Evolutionary conservation across 2,329 filamentous ascomycete species (phyloP).

Genomic region (Paecilomyces sp.): DNA sequence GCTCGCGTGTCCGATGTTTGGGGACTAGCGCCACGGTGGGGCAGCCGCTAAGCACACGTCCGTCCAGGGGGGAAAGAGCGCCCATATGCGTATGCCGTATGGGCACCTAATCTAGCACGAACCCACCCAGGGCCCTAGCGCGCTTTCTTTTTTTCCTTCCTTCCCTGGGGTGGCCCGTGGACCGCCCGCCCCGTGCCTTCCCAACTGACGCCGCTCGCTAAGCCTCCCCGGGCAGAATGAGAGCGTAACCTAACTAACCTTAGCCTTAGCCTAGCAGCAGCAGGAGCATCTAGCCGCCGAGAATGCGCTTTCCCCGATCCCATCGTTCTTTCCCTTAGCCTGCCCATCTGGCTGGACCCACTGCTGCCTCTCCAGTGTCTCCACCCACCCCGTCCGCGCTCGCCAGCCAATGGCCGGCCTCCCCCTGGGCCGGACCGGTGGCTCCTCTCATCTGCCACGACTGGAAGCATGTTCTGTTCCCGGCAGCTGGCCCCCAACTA

Average conservation of each 20-base stretch:
- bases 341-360: no score
- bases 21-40: not conserved
- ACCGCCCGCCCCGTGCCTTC: conserved; percentile 6
- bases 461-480: conserved; percentile 1
- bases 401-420: not conserved
- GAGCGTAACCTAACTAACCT: no score
- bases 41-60: not conserved
- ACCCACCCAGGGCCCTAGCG: conserved; percentile 8
- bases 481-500: not conserved
- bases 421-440: not conserved
- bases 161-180: conserved; percentile 13
- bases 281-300: not conserved
- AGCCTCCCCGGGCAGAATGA: not conserved
- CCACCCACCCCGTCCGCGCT: not conserved
- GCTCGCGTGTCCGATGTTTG: not conserved
- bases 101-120: conserved; percentile 14
- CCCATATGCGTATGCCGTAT: no score
- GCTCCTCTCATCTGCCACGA: not conserved
- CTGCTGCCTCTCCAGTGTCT: not conserved
- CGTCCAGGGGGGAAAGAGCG: no score
- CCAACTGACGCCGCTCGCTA: not conserved
- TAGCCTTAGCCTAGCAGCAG: not conserved
- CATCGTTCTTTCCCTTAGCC: not conserved
- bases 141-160: not conserved
- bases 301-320: not conserved